Evolutionary conservation across 2,329 filamentous ascomycete genomes (phyloP), one percentile per base, ranked within the genome.

Genomic region (Cladosporium phlei): DNA sequence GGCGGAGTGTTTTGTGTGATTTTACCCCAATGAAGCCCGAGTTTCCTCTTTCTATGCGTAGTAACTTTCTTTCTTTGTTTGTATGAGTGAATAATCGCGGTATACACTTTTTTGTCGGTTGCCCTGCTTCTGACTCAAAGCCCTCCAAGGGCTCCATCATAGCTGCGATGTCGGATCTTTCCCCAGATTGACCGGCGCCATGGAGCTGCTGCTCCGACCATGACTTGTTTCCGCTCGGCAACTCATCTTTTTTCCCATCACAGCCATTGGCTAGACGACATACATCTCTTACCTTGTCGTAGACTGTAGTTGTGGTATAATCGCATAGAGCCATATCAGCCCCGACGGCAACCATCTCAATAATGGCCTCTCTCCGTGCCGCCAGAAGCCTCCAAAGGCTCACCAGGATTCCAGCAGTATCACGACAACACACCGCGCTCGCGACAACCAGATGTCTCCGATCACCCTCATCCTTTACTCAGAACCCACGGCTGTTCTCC

Each of bases 401-500:
- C 30, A 25, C 48, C 21, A 24, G 42, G 24, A 24, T 44, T 17
- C 44, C 48, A 32, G n/a, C 40, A 19, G 32, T 34, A 20, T 29
- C 27, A n/a, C 40, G 38, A 34, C 20, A 43, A 42, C 37, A 48
- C 24, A 37, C 42, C 12, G 32, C 42, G 22, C 14, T 45, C 32
- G 42, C 42, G 14, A 34, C 49, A 16, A 34, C 33, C 34, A 43
- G 30, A 48, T 47, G 45, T 30, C 38, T 47, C 22, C 40, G 50
- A 14, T 22, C 48, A 22, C 24, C 40, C 3, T 39, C 35, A 20
- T 21, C 16, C 40, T 29, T 57, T 38, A 51, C 57, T 30, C 58
- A 57, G 28, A 55, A 52, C 17, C 56, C 60, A 10, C 58, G 59
- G 37, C 48, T 56, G 49, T 51, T 63, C 39, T 57, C 55, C 14